Base-by-base conservation (phyloP, 2,329 filamentous ascomycete genomes). In the Aspergillus fischeri region DNA sequence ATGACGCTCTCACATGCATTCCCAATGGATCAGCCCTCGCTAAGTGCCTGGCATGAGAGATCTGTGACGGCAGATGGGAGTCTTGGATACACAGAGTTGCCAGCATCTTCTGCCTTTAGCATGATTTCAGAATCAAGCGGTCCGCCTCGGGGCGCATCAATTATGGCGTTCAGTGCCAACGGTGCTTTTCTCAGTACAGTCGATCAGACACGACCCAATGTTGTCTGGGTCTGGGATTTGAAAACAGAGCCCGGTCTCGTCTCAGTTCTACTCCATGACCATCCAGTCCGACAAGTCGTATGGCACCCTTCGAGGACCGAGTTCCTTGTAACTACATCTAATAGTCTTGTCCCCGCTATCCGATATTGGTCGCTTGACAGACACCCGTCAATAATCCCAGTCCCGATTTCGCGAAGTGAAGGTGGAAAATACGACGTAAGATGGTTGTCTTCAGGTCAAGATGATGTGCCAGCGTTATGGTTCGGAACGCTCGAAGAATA, bases 221-320 rank as follows among this genome's bases (percentile, higher is more conserved):
- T 78, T 20, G 69, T 76, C 21, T 79, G 77, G 76, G 73, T 79
- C 57, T 79, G 77, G 77, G 70, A 71, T 4, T 51, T 77, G 50
- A 65, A 70, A 35, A 55, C 51, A 3, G 62, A 65, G 0, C 64
- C 70, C 2, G 62, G 54, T 6, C 63, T 76, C 8, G 53, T 65
- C 6, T 74, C 75, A n/a, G 69, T 68, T 4, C 57, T 79, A 1
- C 72, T 78, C 20, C 77, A 78, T 51, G 76, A 77, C 49, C 70
- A 76, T 42, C 66, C 69, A 3, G 70, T 78, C 29, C 71, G 71
- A 53, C 71, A 77, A 29, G 54, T 77, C 17, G 60, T 64, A 10
- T 79, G 77, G 77, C 73, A 77, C 62, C 63, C 70, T 42, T 70
- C 67, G 3, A 65, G 67, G 3, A 64, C 65, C 32, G 70, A 76